phyloP scores from a whole-genome alignment of 768 basidiomycete genomes.

The Tricholoma matsutake region DNA sequence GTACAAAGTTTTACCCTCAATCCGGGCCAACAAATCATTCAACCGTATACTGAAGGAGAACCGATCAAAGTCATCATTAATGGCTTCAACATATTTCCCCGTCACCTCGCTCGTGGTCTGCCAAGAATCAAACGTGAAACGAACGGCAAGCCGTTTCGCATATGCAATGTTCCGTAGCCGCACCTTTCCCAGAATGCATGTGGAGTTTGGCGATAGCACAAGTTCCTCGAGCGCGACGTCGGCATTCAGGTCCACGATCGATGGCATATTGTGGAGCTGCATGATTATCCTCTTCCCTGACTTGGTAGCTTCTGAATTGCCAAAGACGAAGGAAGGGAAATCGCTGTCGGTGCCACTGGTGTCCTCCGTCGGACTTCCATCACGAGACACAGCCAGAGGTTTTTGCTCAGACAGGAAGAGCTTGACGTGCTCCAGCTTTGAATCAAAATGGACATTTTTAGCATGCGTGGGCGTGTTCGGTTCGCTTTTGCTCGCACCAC shows the following conservation, averaged over 20 bases:
- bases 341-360: constrained; percentile 79
- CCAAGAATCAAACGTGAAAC: constrained; percentile 95
- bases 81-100: constrained; percentile 56
- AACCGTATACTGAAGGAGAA: constrained; percentile 78
- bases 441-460: constrained; percentile 92
- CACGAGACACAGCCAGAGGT: constrained; percentile 88
- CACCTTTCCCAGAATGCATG: constrained; percentile 65
- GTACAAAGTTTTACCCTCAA: constrained; percentile 81
- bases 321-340: constrained; percentile 68
- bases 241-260: constrained; percentile 31
- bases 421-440: constrained; percentile 90
- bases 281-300: constrained; percentile 48
- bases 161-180: constrained; percentile 85
- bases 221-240: constrained; percentile 57
- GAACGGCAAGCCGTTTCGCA: constrained; percentile 81
- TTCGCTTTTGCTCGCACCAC: constrained; percentile 59
- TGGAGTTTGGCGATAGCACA: constrained; percentile 47
- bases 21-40: constrained; percentile 69
- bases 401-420: constrained; percentile 94
- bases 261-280: constrained; percentile 67
- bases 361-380: constrained; percentile 84
- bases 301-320: constrained; percentile 28
- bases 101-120: constrained; percentile 94
- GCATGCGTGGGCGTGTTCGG: constrained; percentile 75
- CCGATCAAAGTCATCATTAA: constrained; percentile 58